Percentiles rank a stretch among this genome's conserved stretches.
Evolutionary conservation across 495 filamentous ascomycete species (phyloP).

Genomic region (Penicillium maclennaniae): DNA sequence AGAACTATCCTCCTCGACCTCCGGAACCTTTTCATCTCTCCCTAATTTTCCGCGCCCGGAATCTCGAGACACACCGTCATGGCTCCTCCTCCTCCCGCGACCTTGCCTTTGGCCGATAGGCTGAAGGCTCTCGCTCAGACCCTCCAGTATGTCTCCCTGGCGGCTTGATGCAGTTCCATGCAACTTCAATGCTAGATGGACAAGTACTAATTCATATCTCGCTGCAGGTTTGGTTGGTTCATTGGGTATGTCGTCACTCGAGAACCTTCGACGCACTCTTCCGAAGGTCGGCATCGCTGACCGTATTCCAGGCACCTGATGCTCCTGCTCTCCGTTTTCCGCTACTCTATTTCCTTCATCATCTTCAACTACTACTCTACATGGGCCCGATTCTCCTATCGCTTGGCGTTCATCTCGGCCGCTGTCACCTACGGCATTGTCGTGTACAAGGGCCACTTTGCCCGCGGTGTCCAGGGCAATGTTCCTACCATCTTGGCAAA

Average conservation of each 20-base stretch:
- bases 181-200: constrained; percentile 12
- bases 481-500: constrained; percentile 58
- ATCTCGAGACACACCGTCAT: constrained; percentile 40
- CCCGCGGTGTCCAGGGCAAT: constrained; percentile 61
- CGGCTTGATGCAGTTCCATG: constrained; percentile 18
- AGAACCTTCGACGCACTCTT: constrained; percentile 2
- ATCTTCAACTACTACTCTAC: constrained; percentile 74
- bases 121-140: constrained; percentile 76
- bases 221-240: constrained; percentile 72
- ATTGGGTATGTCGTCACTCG: constrained; percentile 62
- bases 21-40: background rate
- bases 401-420: constrained; percentile 81
- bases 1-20: background rate
- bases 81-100: constrained; percentile 74
- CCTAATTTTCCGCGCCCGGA: constrained; percentile 3
- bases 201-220: constrained; percentile 40
- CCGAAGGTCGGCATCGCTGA: constrained; percentile 12
- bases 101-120: constrained; percentile 68
- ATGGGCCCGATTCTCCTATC: constrained; percentile 78
- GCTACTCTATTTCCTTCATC: constrained; percentile 78
- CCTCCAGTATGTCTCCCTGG: constrained; percentile 64
- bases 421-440: constrained; percentile 95
- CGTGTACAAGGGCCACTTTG: constrained; percentile 95
- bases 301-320: constrained; percentile 64
- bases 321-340: constrained; percentile 73